Percentiles rank a stretch among this genome's conserved stretches.
phyloP scores from a whole-genome alignment of 208 protist species.

The Phytomonas serpens region DNA sequence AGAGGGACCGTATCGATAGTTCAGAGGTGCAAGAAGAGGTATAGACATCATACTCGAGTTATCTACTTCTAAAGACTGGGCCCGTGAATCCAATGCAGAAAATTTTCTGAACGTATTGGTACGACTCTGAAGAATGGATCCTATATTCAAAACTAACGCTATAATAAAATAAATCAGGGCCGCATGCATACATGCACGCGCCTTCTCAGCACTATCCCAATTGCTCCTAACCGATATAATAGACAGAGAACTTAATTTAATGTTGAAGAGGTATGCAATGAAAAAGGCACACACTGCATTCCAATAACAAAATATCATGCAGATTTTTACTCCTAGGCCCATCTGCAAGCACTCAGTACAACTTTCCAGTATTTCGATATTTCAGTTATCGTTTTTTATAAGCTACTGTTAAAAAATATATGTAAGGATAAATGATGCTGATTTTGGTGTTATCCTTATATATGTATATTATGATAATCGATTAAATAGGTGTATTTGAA shows the following conservation, averaged over 20 bases:
- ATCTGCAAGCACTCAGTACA: constrained; percentile 14
- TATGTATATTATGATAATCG: background rate
- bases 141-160: constrained; percentile 30
- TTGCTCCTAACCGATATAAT: constrained; percentile 34
- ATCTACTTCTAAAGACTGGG: background rate
- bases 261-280: constrained; percentile 63
- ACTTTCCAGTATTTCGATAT: background rate
- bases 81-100: constrained; percentile 3
- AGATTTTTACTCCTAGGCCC: constrained; percentile 41
- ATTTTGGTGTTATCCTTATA: background rate
- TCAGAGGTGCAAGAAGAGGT: background rate
- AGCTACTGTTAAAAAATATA: background rate
- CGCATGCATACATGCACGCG: constrained; percentile 45
- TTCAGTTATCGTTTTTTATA: background rate
- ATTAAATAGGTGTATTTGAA: background rate
- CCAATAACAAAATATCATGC: constrained; percentile 70
- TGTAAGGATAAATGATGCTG: background rate
- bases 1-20: background rate
- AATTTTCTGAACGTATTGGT: background rate
- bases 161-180: constrained; percentile 56
- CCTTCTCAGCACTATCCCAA: constrained; percentile 62
- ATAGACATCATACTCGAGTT: background rate
- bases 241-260: constrained; percentile 57
- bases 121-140: constrained; percentile 5
- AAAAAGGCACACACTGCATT: constrained; percentile 64